Evolutionary conservation across 2,329 filamentous ascomycete species (phyloP).

Genomic region (Talaromyces islandicus): DNA sequence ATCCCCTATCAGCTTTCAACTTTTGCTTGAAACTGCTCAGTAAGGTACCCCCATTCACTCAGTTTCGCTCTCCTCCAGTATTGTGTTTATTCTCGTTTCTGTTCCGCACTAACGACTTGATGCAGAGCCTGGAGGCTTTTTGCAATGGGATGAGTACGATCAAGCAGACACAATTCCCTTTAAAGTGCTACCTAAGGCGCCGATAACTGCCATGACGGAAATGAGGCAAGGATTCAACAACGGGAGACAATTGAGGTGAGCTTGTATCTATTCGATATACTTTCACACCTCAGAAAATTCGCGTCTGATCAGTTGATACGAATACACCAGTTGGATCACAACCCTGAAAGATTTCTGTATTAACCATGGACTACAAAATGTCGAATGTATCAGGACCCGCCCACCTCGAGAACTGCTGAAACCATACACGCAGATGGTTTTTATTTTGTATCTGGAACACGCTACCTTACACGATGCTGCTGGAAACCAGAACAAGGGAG

Average conservation of each 20-base stretch:
- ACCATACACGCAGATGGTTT: neutral
- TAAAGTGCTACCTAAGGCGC: neutral
- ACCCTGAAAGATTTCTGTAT: neutral
- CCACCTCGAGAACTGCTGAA: neutral
- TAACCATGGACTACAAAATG: neutral
- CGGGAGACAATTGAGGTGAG: neutral
- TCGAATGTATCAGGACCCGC: neutral
- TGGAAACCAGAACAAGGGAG: neutral
- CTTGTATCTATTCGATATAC: neutral
- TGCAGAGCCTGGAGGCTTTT: neutral
- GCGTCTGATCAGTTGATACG: neutral
- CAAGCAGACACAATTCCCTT: neutral
- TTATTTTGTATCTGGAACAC: neutral
- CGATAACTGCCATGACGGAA: neutral
- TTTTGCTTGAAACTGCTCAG: constrained; percentile 5
- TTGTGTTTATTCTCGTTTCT: neutral
- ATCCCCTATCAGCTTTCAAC: neutral
- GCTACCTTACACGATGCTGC: neutral
- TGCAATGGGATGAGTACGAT: constrained; percentile 6
- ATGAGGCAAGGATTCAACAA: neutral
- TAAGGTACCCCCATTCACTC: neutral
- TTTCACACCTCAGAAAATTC: neutral
- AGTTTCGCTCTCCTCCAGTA: no score
- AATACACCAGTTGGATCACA: neutral
- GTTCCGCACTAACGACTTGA: neutral